Percentiles rank a stretch among this genome's conserved stretches.
These are phyloP conservation scores for Metarhizium sp. DNA, from an alignment of 2,329 filamentous ascomycete genomes.

Conservation along the genomic window DNA sequence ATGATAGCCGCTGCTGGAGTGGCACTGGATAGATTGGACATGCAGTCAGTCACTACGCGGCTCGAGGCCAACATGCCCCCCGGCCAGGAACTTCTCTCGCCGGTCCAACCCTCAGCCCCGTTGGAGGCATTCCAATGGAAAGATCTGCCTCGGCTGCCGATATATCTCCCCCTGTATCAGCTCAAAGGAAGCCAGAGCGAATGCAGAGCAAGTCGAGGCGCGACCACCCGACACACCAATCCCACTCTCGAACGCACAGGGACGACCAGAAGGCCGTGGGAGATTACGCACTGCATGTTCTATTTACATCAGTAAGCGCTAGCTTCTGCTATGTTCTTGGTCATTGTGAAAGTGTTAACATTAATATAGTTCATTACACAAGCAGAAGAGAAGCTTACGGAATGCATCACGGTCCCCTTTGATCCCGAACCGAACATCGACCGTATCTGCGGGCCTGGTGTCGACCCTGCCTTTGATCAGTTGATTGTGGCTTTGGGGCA, in stretches of 20 bases:
- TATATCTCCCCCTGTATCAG: slow-evolving; percentile 29
- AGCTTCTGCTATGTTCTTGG: neutral
- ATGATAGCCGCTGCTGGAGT: slow-evolving; percentile 64
- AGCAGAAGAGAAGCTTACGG: slow-evolving; percentile 91
- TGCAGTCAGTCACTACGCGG: slow-evolving; percentile 34
- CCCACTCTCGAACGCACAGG: slow-evolving; percentile 61
- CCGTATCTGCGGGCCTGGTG: slow-evolving; percentile 79
- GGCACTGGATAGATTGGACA: slow-evolving; percentile 43
- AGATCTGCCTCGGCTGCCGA: slow-evolving; percentile 39
- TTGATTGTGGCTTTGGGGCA: slow-evolving; percentile 88
- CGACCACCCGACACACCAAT: slow-evolving; percentile 66
- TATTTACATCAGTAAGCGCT: slow-evolving; percentile 74
- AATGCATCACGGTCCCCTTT: slow-evolving; percentile 71
- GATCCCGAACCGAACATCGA: slow-evolving; percentile 81
- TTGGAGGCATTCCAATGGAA: slow-evolving; percentile 25
- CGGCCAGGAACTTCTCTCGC: slow-evolving; percentile 41
- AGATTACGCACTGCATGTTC: slow-evolving; percentile 91
- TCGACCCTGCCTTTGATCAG: slow-evolving; percentile 85
- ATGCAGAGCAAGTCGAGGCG: slow-evolving; percentile 60
- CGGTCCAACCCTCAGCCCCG: slow-evolving; percentile 20
- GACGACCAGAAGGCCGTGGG: slow-evolving; percentile 88
- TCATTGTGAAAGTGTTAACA: slow-evolving; percentile 8
- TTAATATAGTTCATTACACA: slow-evolving; percentile 69
- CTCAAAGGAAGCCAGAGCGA: slow-evolving; percentile 46
- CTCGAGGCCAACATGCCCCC: slow-evolving; percentile 28